Conservation (phyloP, 192 early-diverging fungal species). For the Backusella circina region DNA sequence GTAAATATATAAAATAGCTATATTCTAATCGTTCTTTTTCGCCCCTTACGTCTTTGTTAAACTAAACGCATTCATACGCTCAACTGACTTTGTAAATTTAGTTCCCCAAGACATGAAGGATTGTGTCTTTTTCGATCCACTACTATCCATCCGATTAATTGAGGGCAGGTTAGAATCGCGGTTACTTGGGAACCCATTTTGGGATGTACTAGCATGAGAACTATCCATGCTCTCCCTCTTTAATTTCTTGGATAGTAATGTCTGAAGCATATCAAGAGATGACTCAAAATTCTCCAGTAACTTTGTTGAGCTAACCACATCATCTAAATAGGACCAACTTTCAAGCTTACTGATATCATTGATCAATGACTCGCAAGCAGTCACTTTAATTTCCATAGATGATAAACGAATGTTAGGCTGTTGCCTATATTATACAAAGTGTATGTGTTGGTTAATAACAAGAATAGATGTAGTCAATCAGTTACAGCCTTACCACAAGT, state of each 20-base stretch:
- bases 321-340: conserved; percentile 6
- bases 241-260: conserved; percentile 14
- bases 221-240: conserved; percentile 7
- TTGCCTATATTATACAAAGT: conserved; percentile 9
- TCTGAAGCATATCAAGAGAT: conserved; percentile 9
- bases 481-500: conserved; percentile 13
- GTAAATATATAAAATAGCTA: no score
- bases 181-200: background rate
- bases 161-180: background rate
- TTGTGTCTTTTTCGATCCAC: background rate
- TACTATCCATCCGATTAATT: background rate
- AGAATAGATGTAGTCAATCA: background rate
- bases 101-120: conserved; percentile 7
- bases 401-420: conserved; percentile 22
- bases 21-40: no score
- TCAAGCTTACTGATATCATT: conserved; percentile 10
- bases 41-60: background rate
- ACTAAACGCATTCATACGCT: conserved; percentile 5
- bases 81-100: background rate
- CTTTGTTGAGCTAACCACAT: background rate
- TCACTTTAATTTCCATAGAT: conserved; percentile 21
- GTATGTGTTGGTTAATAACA: no score
- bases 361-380: conserved; percentile 19
- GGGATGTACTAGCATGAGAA: background rate
- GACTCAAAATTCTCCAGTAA: conserved; percentile 11